Evolutionary conservation across 2,329 filamentous ascomycete species (phyloP), one percentile per base, ranked within the genome.

Genomic region (Dothideomycetidae sp.): DNA sequence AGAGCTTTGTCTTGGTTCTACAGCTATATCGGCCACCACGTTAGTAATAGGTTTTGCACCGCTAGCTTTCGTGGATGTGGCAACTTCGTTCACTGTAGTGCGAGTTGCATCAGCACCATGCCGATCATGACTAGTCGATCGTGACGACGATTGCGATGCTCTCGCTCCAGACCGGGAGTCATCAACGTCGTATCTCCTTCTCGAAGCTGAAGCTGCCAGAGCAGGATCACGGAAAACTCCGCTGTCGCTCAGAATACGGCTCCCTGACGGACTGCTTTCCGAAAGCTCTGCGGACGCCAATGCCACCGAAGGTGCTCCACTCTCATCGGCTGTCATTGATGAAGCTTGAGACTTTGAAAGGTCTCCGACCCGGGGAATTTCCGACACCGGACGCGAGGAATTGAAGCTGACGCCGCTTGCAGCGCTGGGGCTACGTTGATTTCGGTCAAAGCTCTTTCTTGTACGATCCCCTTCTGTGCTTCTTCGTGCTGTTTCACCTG

Each of bases 161-260:
- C n/a, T n/a, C n/a, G n/a, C n/a, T n/a, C n/a, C n/a, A n/a, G n/a
- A n/a, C n/a, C n/a, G n/a, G n/a, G n/a, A n/a, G n/a, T n/a, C n/a
- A n/a, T n/a, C n/a, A n/a, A n/a, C n/a, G n/a, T n/a, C n/a, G n/a
- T n/a, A n/a, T n/a, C n/a, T 9, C 28, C 16, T 19, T 10, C n/a
- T 29, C 10, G 18, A 34, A 23, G 30, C 26, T 5, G 33, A 23
- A 48, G 46, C 10, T 49, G 46, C 43, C 12, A 85, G 71, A 0
- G 78, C 81, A 11, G 84, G 84, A 16, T 76, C 78, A 46, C 81
- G 76, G 50, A 98, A 96, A 5, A 94, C 80, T 48, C 90, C 83
- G 48, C 85, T 94, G 21, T 81, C 75, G 37, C 74, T 72, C 5
- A 98, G 62, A 26, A 96, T 94, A 56, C 93, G 85, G 53, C 88